Conservation (phyloP, 768 basidiomycete species). For the Lactifluus piperatus region DNA sequence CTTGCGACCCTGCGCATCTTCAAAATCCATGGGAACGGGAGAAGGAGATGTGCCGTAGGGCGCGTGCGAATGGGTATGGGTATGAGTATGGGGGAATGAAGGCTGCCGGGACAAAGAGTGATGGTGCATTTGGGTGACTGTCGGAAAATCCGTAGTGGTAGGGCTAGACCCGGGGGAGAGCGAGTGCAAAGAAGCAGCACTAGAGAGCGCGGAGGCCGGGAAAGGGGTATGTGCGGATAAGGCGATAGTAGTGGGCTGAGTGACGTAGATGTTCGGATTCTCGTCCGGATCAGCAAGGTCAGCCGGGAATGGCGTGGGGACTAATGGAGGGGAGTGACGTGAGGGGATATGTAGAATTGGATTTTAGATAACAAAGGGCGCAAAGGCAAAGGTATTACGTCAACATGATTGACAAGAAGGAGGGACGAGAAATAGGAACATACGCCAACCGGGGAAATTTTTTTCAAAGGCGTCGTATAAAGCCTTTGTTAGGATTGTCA, state of each 20-base stretch:
- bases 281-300: conserved; percentile 47
- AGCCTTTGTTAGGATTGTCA: conserved; percentile 47
- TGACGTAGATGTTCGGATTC: conserved; percentile 62
- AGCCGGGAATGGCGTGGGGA: conserved; percentile 30
- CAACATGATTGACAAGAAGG: background rate
- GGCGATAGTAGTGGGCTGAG: conserved; percentile 44
- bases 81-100: conserved; percentile 47
- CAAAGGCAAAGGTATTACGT: background rate
- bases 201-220: conserved; percentile 31
- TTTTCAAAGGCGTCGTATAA: conserved; percentile 57
- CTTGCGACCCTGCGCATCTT: conserved; percentile 32
- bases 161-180: conserved; percentile 46
- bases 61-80: conserved; percentile 24
- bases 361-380: conserved; percentile 4
- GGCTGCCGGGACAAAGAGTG: conserved; percentile 48
- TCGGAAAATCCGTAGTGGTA: conserved; percentile 39
- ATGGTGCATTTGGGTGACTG: conserved; percentile 25
- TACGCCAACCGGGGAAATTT: conserved; percentile 46
- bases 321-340: conserved; percentile 21
- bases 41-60: conserved; percentile 27
- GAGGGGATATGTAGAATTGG: conserved; percentile 28
- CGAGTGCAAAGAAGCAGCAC: conserved; percentile 39
- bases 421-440: conserved; percentile 22
- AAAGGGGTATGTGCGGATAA: conserved; percentile 26
- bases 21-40: conserved; percentile 27